Evolutionary conservation across 1,139 yeast genomes (phyloP), one percentile per base, ranked within the genome.

Genomic region (Blastobotrys ciferrii): DNA sequence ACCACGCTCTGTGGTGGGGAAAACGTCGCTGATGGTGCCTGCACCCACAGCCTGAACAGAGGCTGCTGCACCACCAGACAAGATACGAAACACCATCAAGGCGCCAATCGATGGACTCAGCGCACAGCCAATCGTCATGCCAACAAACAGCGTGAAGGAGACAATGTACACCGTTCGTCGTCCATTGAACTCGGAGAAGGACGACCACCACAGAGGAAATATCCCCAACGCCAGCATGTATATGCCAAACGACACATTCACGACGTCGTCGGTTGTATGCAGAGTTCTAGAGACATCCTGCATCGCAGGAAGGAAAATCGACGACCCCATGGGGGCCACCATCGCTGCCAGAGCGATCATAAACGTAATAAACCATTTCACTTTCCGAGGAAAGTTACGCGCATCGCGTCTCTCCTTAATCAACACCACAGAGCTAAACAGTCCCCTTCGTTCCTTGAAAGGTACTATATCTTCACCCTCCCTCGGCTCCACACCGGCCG

Each of bases 301-400:
- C 41, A 87, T 78, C 0, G 94, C 94, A 0, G 96, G 96, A 46
- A 86, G 75, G 64, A 87, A 74, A 51, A 88, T 85, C 1, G 92
- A 82, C 1, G 95, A 84, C n/a, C 95, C 95, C 91, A 88, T 84
- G 7, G 96, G 96, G 0, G 95, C 96, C 45, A 86, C 76, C 63
- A 84, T 71, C 1, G 91, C 87, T 3, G 92, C 89, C 52, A 78
- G 71, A 0, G 94, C 91, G 37, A 87, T 79, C 25, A 85, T 70
- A 31, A 77, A 68, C 1, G 86, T 85, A 46, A 87, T 73, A n/a
- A 74, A 48, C 49, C 67, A 61, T 60, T 87, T 85, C 51, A 74
- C 62, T 1, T 54, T 46, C 1, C 55, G 48, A 2, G 87, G 81
- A 58, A 84, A 81, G 23, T 78, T 78, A 49, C 88, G 69, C 0